Evolutionary conservation across 1,284 basidiomycete genomes (phyloP).

Genomic region (Anthracocystis setariae): DNA sequence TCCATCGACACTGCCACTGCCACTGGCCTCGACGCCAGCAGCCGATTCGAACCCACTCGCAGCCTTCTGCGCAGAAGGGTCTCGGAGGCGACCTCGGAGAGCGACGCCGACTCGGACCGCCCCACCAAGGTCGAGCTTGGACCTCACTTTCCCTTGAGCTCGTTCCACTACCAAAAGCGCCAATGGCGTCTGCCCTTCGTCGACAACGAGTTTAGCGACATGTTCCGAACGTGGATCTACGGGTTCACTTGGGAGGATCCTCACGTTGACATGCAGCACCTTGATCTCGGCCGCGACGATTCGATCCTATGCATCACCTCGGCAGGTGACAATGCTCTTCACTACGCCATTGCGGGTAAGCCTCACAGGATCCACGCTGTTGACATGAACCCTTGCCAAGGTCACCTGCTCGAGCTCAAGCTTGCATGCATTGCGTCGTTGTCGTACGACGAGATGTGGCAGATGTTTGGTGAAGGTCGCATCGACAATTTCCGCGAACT

Average conservation of each 20-base stretch:
- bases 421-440: conserved; percentile 76
- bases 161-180: conserved; percentile 80
- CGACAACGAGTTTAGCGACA: conserved; percentile 77
- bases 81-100: conserved; percentile 69
- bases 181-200: conserved; percentile 77
- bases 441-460: conserved; percentile 77
- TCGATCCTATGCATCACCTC: conserved; percentile 81
- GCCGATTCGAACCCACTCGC: conserved; percentile 57
- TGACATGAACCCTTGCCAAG: conserved; percentile 77
- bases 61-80: conserved; percentile 61
- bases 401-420: conserved; percentile 82
- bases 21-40: conserved; percentile 67
- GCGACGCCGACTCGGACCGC: conserved; percentile 67
- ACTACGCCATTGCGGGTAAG: conserved; percentile 78
- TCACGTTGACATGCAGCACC: conserved; percentile 77
- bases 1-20: conserved; percentile 36
- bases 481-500: conserved; percentile 76
- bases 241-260: conserved; percentile 84
- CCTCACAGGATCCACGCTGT: conserved; percentile 77
- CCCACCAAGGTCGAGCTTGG: conserved; percentile 60
- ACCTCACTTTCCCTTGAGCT: conserved; percentile 72
- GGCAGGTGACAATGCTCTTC: conserved; percentile 83
- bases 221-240: conserved; percentile 81
- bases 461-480: conserved; percentile 77
- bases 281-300: conserved; percentile 75